Base-by-base conservation (phyloP, 768 basidiomycete species). In the Sporobolomyces pararoseus region DNA sequence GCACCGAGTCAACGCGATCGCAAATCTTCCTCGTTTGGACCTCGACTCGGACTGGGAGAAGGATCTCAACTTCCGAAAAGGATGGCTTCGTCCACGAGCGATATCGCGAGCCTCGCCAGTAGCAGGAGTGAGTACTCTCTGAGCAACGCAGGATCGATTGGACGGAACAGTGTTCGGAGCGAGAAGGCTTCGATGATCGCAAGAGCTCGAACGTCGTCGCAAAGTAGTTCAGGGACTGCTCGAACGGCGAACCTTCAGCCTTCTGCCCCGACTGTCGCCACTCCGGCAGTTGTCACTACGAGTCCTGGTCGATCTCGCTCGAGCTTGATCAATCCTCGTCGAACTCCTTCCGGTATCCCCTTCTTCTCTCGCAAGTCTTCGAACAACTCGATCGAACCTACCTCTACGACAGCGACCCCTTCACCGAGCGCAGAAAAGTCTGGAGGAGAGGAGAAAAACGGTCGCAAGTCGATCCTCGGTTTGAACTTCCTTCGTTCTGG, bases 281-380 rank as follows among this genome's bases (percentile, higher is more conserved):
- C 65, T 1, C 70, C 73, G 1, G 37, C 67, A 1, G 66, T 72
- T 39, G 62, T 72, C 61, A 64, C 68, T 0, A 69, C 69, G 19
- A 64, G 63, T 55, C 66, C 65, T 12, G 63, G 72, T n/a, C 65
- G 71, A 34, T 68, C 70, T 21, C 68, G 70, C 23, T 66, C 69
- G 66, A 70, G 59, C 62, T 27, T 65, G 29, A 59, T 68, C 65
- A 69, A 66, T 29, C 91, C 88, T 78, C 87, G 92, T 67, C 85
- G 92, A 53, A 93, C 92, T 1, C 91, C 91, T 2, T 92, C 90
- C 32, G 89, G 90, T 19, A 95, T 95, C 68, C 92, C 92, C 3
- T 95, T 95, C 81, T 94, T 95, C 82, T 86, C 90, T 51, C 88
- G 92, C 42, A 91, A 91, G 12, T 89, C 90, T 32, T 93, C 92